A percentile compares a stretch with the other conserved stretches of the same genome.
Conservation (phyloP, 2,329 filamentous ascomycete species). For the Penicillium sp. region DNA sequence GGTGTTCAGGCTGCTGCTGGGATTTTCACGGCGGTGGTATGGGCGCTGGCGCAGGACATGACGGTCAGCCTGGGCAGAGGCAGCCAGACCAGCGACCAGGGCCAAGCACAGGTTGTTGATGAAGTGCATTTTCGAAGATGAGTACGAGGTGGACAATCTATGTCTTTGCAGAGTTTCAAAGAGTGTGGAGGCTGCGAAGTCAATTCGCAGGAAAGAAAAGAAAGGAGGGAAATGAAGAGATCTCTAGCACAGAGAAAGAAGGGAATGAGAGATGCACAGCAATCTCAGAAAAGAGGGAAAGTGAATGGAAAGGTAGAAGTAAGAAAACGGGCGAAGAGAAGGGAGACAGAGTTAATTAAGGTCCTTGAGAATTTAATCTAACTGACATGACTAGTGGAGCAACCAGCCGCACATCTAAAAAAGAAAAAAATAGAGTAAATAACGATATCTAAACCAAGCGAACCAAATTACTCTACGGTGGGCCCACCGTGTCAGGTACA, state of each 20-base stretch:
- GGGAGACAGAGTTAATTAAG: slow-evolving; percentile 12
- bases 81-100: slow-evolving; percentile 34
- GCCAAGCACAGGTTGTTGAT: slow-evolving; percentile 33
- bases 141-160: slow-evolving; percentile 2
- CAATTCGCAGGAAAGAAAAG: slow-evolving; percentile 30
- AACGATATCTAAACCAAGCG: background rate
- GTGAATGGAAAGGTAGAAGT: slow-evolving; percentile 11
- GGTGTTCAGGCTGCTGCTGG: slow-evolving; percentile 1
- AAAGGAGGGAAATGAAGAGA: slow-evolving; percentile 4
- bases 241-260: slow-evolving; percentile 5
- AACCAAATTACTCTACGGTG: background rate
- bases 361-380: background rate
- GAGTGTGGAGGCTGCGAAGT: slow-evolving; percentile 28
- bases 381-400: background rate
- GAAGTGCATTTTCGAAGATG: slow-evolving; percentile 31
- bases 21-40: background rate
- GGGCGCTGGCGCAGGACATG: slow-evolving; percentile 25
- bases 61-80: slow-evolving; percentile 31
- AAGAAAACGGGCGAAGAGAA: background rate
- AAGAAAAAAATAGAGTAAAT: background rate
- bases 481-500: slow-evolving; percentile 3
- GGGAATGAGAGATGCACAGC: background rate
- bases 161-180: slow-evolving; percentile 5
- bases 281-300: slow-evolving; percentile 2
- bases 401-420: background rate